A percentile compares a stretch with the other conserved stretches of the same genome.
phyloP scores from a whole-genome alignment of 768 basidiomycete genomes.

The Tricholoma saponaceum region DNA sequence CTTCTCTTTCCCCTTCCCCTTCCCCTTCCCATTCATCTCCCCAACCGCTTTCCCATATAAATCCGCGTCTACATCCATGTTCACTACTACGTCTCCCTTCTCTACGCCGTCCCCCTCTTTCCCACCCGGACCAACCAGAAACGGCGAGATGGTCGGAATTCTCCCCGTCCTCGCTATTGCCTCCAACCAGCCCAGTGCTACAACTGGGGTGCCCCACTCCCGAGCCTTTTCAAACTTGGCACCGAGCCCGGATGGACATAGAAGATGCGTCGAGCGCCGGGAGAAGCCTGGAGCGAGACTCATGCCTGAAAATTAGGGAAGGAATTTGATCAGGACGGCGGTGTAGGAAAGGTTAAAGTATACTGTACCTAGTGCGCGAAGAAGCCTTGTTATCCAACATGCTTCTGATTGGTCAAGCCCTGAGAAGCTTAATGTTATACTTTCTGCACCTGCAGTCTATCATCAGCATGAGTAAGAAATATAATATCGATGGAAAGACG shows the following conservation, averaged over 20 bases:
- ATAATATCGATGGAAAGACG: slow-evolving; percentile 4
- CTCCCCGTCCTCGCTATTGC: slow-evolving; percentile 50
- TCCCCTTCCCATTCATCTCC: slow-evolving; percentile 11
- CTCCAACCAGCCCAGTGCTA: slow-evolving; percentile 68
- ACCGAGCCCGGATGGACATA: slow-evolving; percentile 70
- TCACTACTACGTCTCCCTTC: not conserved
- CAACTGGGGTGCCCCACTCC: slow-evolving; percentile 77
- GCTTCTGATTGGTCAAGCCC: slow-evolving; percentile 70
- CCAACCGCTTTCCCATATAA: not conserved
- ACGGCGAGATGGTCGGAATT: slow-evolving; percentile 29
- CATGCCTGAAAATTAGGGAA: slow-evolving; percentile 38
- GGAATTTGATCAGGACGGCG: not conserved
- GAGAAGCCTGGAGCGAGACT: slow-evolving; percentile 55
- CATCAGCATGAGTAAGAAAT: not conserved
- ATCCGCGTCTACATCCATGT: slow-evolving; percentile 8
- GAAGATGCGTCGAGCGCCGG: slow-evolving; percentile 69
- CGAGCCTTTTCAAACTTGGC: slow-evolving; percentile 74
- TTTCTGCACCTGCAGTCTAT: slow-evolving; percentile 44
- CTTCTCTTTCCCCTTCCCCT: no score
- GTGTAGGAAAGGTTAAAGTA: not conserved
- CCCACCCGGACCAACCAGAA: not conserved
- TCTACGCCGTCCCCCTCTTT: no score
- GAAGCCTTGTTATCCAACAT: slow-evolving; percentile 60
- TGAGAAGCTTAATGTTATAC: slow-evolving; percentile 62
- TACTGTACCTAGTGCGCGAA: slow-evolving; percentile 60